These are phyloP conservation scores for Cryptosporidium canis DNA, from an alignment of 169 alveolate species.

Conservation along the genomic window DNA sequence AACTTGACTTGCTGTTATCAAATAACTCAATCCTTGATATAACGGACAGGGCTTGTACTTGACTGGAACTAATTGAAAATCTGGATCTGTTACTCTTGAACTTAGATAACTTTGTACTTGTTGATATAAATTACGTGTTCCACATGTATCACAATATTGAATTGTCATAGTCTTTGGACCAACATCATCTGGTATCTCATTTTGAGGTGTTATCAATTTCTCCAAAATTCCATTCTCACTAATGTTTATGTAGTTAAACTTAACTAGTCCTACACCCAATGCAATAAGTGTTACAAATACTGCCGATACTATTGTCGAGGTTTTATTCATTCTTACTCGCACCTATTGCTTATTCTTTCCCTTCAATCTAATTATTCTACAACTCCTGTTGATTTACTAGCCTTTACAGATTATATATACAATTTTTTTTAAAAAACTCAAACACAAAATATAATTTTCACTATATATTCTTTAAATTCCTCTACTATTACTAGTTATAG, in stretches of 20 bases:
- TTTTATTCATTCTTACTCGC: conserved; percentile 4
- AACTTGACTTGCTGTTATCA: conserved; percentile 49
- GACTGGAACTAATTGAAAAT: conserved; percentile 43
- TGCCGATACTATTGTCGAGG: conserved; percentile 31
- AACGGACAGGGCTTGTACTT: conserved; percentile 47
- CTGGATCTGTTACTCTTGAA: conserved; percentile 65
- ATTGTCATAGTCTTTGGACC: conserved; percentile 66
- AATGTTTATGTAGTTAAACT: conserved; percentile 27
- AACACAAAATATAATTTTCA: too few species aligned
- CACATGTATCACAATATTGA: conserved; percentile 70
- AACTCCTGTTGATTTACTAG: too few species aligned
- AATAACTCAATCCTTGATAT: conserved; percentile 39
- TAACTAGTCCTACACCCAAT: conserved; percentile 23
- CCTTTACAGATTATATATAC: too few species aligned
- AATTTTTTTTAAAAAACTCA: too few species aligned
- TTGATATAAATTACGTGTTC: conserved; percentile 51
- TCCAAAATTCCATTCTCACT: conserved; percentile 24
- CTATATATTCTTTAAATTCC: too few species aligned
- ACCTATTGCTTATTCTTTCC: too few species aligned
- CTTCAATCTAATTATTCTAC: too few species aligned
- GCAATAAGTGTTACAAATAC: conserved; percentile 1
- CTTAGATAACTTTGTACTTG: conserved; percentile 65
- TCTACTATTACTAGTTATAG: too few species aligned
- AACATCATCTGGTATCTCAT: conserved; percentile 44
- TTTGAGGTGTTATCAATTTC: conserved; percentile 37